Conservation (phyloP, 106 monocot genomes). For the Dactylorhiza incarnata region DNA sequence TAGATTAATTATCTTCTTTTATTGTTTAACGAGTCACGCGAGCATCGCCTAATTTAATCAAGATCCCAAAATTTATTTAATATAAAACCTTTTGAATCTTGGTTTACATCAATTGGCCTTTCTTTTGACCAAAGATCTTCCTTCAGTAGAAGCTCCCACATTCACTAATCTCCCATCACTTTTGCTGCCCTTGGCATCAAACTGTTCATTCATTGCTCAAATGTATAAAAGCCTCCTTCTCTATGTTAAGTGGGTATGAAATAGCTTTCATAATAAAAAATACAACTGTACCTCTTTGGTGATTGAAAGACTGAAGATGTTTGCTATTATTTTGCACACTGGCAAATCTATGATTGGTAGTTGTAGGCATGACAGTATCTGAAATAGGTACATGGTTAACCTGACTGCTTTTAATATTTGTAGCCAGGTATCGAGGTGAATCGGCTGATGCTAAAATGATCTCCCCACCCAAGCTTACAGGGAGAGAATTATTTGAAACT, state of each 20-base stretch:
- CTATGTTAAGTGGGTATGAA: not conserved
- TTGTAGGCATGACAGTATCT: conserved; percentile 14
- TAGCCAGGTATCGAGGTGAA: conserved; percentile 15
- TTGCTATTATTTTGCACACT: conserved; percentile 21
- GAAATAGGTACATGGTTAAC: conserved; percentile 17
- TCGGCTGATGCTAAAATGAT: conserved; percentile 21
- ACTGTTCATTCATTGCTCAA: not conserved
- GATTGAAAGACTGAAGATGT: conserved; percentile 24
- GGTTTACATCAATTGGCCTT: not conserved
- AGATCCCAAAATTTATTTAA: too few species aligned
- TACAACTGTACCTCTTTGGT: conserved; percentile 27
- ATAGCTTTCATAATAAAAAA: not conserved
- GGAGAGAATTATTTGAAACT: conserved; percentile 22
- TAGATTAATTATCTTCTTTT: too few species aligned
- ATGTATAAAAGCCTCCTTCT: not conserved
- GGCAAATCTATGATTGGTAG: conserved; percentile 11
- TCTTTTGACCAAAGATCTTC: not conserved
- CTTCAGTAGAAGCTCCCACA: not conserved
- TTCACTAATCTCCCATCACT: not conserved
- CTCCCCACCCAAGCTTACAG: conserved; percentile 18
- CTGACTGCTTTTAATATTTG: conserved; percentile 24
- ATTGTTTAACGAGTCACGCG: too few species aligned
- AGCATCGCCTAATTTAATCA: too few species aligned
- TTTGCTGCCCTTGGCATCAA: not conserved
- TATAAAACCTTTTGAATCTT: too few species aligned